Conservation (phyloP, 148 eudicot species). For the Dianthus caryophyllus region DNA sequence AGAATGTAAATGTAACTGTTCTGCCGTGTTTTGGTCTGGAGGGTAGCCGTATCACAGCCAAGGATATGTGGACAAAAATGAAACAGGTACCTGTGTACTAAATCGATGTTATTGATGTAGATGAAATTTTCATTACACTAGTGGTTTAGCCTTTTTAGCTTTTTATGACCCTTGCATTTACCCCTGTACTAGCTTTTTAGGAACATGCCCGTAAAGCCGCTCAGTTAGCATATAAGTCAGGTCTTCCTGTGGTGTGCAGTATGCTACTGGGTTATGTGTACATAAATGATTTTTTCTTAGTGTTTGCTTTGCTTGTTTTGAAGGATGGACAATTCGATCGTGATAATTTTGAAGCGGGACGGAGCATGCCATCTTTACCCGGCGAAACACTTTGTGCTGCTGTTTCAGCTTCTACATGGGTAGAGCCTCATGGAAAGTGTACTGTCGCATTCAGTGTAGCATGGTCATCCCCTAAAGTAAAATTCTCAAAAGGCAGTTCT, state of each 20-base stretch:
- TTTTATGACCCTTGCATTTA: neutral
- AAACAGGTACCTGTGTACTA: conserved; percentile 44
- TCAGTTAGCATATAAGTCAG: neutral
- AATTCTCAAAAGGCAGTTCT: conserved; percentile 83
- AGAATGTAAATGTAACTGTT: conserved; percentile 89
- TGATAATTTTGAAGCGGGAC: conserved; percentile 73
- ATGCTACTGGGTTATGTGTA: too few species aligned
- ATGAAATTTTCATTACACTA: neutral
- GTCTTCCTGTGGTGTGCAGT: neutral
- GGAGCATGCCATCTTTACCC: conserved; percentile 77
- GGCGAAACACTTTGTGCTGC: conserved; percentile 94
- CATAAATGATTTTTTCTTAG: neutral
- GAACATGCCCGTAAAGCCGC: neutral
- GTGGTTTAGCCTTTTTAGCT: neutral
- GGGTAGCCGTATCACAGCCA: conserved; percentile 75
- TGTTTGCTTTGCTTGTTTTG: conserved; percentile 15
- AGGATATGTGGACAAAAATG: conserved; percentile 94
- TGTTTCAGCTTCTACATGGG: conserved; percentile 94
- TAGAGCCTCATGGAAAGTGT: conserved; percentile 97
- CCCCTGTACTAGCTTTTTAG: neutral
- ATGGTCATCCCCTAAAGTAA: conserved; percentile 93
- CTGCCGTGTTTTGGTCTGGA: conserved; percentile 89
- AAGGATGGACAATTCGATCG: conserved; percentile 91
- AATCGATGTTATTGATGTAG: conserved; percentile 7
- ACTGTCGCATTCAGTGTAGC: conserved; percentile 87